Base-by-base conservation (phyloP, 2,329 filamentous ascomycete species). In the Phialophora verrucosa region DNA sequence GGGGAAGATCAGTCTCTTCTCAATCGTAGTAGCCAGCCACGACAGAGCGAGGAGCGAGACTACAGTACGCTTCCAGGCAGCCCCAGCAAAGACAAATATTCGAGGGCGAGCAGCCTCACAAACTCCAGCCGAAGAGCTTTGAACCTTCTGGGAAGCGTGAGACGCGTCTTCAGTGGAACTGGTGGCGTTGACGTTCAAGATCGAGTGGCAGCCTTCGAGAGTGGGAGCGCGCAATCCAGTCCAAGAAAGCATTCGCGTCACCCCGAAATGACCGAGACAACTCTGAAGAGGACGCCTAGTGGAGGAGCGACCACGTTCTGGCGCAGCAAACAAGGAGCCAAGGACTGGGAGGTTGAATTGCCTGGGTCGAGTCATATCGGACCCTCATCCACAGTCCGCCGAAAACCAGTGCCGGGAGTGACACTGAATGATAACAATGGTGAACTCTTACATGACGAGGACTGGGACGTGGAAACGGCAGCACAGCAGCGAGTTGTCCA, bases 391-490 rank as follows among this genome's bases (percentile, higher is more conserved):
- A 75, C 32, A 73, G 68, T 35, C 75, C 71, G 51, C 78, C 76
- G 69, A 76, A 78, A 55, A 71, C 73, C 32, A 74, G 72, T 55
- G 74, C 75, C 42, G 25, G 69, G 56, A 54, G 8, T 55, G 17
- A 59, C 23, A 17, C 32, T 51, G 27, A 58, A 73, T 53, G 65
- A 68, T 42, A 50, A 60, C 29, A 10, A 62, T 23, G 69, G 72
- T 17, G 68, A 70, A 49, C 27, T 60, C 4, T 73, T 78, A n/a
- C 75, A 75, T 17, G 74, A 76, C 31, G 80, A 81, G 35, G 90
- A 92, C 62, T 91, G 90, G 90, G 91, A 93, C 72, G 87, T 93
- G 47, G 91, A 93, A 76, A 83, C 85, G 63, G 90, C 90, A 2
- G 86, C 90, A 1, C 88, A 92, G 78, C 85, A 85, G 65, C 80